Evolutionary conservation across 2,329 filamentous ascomycete species (phyloP), one percentile per base, ranked within the genome.

Genomic region (Rutstroemia sp.): DNA sequence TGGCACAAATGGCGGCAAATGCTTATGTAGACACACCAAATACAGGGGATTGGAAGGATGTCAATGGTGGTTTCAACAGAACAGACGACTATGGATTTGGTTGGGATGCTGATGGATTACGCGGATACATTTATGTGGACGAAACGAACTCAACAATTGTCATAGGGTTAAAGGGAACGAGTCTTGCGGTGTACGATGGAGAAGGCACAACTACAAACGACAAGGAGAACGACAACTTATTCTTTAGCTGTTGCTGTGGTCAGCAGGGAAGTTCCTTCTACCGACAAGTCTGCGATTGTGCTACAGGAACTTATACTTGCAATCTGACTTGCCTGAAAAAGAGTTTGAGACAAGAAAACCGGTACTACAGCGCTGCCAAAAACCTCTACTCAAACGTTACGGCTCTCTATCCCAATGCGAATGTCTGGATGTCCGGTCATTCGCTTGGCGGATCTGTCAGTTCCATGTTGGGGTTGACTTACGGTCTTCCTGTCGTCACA

Each of bases 161-260:
- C 44, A 94, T 97, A 61, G 92, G 90, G 5, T 73, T 99, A 56
- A 99, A 99, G 73, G 94, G 92, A 54, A 96, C 92, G 0, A 89
- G 86, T 1, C 83, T 87, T 2, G 92, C 94, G 12, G 85, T 97
- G 3, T 97, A 96, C 68, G 92, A 97, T 70, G 94, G 94, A n/a
- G 88, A 92, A 39, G 92, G 92, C 51, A 97, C 94, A 1, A 97
- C 92, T 0, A 95, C 91, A 25, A 96, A 96, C 64, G 94, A 99
- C 74, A 99, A 99, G 75, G 78, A 92, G 67, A 99, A 97, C 70
- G 94, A 99, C 73, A 99, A 99, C 69, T 78, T 99, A 9, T 96
- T 95, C 73, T 96, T 96, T 74, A 95, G 92, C 68, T 99, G 94
- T 74, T 99, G 94, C 72, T 99, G 94, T 72, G 94, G 84, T 4